These are phyloP conservation scores for Przewalskia tangutica DNA, from an alignment of 257 asterid genomes.

Conservation along the genomic window DNA sequence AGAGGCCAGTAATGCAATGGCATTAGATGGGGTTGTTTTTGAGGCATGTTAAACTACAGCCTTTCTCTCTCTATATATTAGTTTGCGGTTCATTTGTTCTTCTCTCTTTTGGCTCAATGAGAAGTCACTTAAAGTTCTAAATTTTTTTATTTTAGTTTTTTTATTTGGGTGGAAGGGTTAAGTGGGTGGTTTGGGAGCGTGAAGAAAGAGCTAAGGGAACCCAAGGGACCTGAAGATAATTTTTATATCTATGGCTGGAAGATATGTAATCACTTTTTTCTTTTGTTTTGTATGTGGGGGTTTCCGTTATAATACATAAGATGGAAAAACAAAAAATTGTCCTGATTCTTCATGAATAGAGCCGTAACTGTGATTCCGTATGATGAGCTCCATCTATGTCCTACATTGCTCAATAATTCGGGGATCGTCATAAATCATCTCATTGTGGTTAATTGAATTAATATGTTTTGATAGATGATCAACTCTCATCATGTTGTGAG, in stretches of 20 bases:
- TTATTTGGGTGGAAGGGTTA: background rate
- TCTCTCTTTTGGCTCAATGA: background rate
- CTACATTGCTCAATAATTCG: background rate
- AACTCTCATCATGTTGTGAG: background rate
- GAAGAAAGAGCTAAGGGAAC: background rate
- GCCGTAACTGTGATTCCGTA: background rate
- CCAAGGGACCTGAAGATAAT: background rate
- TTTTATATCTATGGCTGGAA: background rate
- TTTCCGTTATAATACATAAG: background rate
- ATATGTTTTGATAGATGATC: background rate
- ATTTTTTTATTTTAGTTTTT: background rate
- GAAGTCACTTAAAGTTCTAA: background rate
- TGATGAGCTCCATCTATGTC: background rate
- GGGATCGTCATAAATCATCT: background rate
- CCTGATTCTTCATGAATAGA: background rate
- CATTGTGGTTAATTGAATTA: background rate
- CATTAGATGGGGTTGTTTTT: conserved; percentile 62
- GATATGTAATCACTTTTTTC: background rate
- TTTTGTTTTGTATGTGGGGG: background rate
- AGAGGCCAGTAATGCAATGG: conserved; percentile 79
- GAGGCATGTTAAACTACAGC: conserved; percentile 30
- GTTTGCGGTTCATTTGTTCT: background rate
- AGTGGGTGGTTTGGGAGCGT: background rate
- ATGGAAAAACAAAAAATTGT: background rate
- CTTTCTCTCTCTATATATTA: background rate